Evolutionary conservation across 352 stramenopile genomes (phyloP), one percentile per base, ranked within the genome.

Genomic region (Phytophthora agathidicida): DNA sequence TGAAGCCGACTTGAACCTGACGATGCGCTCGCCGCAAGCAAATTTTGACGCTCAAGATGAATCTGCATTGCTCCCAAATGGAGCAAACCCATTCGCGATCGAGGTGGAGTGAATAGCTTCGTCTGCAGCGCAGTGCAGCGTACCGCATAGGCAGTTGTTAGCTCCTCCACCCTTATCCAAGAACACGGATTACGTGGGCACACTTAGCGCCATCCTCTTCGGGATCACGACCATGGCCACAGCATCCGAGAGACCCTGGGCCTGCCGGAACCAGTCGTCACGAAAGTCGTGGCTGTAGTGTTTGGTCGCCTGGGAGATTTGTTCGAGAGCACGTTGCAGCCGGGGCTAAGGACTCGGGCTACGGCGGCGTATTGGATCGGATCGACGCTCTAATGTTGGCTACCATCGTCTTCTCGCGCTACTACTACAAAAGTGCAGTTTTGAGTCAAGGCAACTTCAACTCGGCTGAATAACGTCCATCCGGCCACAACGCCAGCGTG

Each of bases 311-410:
- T 98, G 17, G 95, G 95, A 13, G 93, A 98, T 67, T 69, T 98
- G 27, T 98, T 96, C n/a, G 93, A 95, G 38, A 96, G 82, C 23
- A 93, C 98, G 73, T 71, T 98, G 91, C 97, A 64, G 91, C 91
- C 0, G 85, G 82, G 3, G 70, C 98, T 28, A 98, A 98, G 65
- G 92, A 98, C 65, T 97, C 94, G 58, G 93, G 95, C 10, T 78
- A 98, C 64, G 93, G 95, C 19, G 95, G 95, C 14, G 83, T 98
- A 19, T 73, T 98, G 41, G 93, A 98, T 61, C 83, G 93, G n/a
- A 88, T 98, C 17, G 94, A 98, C 61, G 96, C 89, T 32, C 96
- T 97, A 55, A 92, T 98, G 50, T 98, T 97, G 39, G 56, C 74
- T 5, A 69, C 69, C 27, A 64, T 83, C 35, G 60, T 86, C 24